phyloP scores from a whole-genome alignment of 495 filamentous ascomycete genomes.

The Hypoxylon subgilvum region DNA sequence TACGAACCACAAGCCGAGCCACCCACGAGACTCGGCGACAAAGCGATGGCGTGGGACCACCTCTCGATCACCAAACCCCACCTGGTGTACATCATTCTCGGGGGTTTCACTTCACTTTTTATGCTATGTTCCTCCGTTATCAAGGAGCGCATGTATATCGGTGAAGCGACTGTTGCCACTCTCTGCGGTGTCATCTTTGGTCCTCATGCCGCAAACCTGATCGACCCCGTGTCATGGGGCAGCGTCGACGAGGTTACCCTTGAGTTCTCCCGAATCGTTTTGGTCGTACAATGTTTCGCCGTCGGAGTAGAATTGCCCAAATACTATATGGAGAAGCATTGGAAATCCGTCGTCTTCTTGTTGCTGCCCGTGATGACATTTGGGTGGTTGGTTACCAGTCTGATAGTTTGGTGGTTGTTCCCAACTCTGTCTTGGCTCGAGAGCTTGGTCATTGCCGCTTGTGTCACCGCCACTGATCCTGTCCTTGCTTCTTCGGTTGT shows the following conservation, averaged over 20 bases:
- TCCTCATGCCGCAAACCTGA: slow-evolving; percentile 89
- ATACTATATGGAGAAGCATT: slow-evolving; percentile 97
- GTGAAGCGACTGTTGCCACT: slow-evolving; percentile 96
- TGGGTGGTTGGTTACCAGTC: slow-evolving; percentile 91
- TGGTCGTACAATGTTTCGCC: slow-evolving; percentile 99
- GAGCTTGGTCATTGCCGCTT: slow-evolving; percentile 83
- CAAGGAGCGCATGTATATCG: slow-evolving; percentile 98
- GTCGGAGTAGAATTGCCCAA: slow-evolving; percentile 98
- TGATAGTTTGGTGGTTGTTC: slow-evolving; percentile 98
- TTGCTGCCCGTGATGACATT: slow-evolving; percentile 96
- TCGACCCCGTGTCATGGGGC: slow-evolving; percentile 85
- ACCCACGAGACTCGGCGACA: slow-evolving; percentile 22
- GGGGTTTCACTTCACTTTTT: slow-evolving; percentile 96
- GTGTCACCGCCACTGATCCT: slow-evolving; percentile 97
- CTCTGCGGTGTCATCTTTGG: slow-evolving; percentile 97
- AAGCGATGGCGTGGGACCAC: slow-evolving; percentile 88
- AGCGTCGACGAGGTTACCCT: slow-evolving; percentile 94
- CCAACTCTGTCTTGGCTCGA: slow-evolving; percentile 83
- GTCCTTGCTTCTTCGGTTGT: slow-evolving; percentile 98
- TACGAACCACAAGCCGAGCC: slow-evolving; percentile 1
- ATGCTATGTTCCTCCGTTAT: slow-evolving; percentile 98
- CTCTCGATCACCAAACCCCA: slow-evolving; percentile 92
- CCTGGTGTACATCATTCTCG: slow-evolving; percentile 97
- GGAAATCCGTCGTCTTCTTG: slow-evolving; percentile 88
- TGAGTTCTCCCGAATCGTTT: slow-evolving; percentile 94